Base-by-base conservation (phyloP, 2,329 filamentous ascomycete genomes). In the Ceratocystis cubensis region DNA sequence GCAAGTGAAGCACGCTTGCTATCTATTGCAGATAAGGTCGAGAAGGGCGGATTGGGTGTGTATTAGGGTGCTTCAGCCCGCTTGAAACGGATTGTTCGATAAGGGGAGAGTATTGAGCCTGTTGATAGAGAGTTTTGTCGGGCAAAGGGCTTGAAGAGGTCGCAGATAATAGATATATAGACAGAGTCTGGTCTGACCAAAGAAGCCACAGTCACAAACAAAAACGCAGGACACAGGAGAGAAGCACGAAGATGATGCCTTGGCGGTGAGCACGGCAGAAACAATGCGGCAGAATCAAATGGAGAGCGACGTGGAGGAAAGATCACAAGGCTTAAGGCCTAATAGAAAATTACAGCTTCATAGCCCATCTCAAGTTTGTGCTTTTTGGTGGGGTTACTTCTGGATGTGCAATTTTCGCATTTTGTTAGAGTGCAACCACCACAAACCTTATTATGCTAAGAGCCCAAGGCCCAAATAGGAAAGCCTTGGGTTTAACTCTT, bases 331-430 rank as follows among this genome's bases (percentile, higher is more conserved):
- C 17, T 44, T 28, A 45, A 53, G 57, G 63, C n/a, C 48, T 57
- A 65, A 46, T 37, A 37, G 45, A 63, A 63, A 63, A 45, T 63
- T 25, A 63, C 28, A 59, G 56, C 56, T 59, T 59, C 28, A 22
- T 41, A 30, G 56, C 17, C 61, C 61, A 44, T 46, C 61, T 45
- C 37, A 63, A 63, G 61, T 63, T 44, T 63, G 33, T 63, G 61
- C 61, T 63, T 45, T 63, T 45, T 63, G 44, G 61, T 63, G 61
- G 61, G 61, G 61, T 37, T 63, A 45, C 20, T 63, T 63, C 28
- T 63, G 61, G 3, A 30, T n/a, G 20, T 30, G 33, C 15, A 46
- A 63, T 63, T 45, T 63, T 63, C 61, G 45, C 61, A n/a, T 37
- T 37, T 37, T 37, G 33, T 37, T 37, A 37, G 10, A 37, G 33